These are phyloP conservation scores for Polychytrium aggregatum DNA, from an alignment of 192 early-diverging fungal species.

Conservation along the genomic window DNA sequence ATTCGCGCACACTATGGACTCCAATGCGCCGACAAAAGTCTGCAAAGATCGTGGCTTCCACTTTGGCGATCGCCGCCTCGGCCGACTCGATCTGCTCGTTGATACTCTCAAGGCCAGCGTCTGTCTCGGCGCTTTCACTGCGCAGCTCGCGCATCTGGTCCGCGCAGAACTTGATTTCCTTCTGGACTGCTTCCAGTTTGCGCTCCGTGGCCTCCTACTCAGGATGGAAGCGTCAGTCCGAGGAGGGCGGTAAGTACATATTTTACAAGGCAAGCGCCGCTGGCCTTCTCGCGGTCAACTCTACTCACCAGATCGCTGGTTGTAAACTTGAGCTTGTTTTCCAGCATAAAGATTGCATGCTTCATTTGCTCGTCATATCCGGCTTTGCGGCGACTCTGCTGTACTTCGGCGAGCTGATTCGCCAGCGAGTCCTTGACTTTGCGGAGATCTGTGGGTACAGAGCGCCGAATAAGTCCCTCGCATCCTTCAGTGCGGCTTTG, in stretches of 20 bases:
- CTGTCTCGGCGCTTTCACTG: slow-evolving; percentile 8
- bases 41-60: slow-evolving; percentile 61
- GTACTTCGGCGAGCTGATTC: slow-evolving; percentile 45
- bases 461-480: too few relatives aligned
- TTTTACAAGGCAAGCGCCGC: too few relatives aligned
- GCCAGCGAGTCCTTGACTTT: too few relatives aligned
- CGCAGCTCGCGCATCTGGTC: slow-evolving; percentile 12
- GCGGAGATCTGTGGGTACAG: too few relatives aligned
- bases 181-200: slow-evolving; percentile 28
- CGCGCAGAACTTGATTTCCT: slow-evolving; percentile 33
- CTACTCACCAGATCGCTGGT: slow-evolving; percentile 52
- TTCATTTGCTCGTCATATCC: slow-evolving; percentile 22
- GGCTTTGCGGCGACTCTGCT: slow-evolving; percentile 48
- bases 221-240: too few relatives aligned
- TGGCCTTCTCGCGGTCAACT: too few relatives aligned
- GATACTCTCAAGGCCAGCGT: slow-evolving; percentile 8
- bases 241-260: too few relatives aligned
- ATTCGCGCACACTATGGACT: slow-evolving; percentile 72
- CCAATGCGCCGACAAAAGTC: slow-evolving; percentile 66
- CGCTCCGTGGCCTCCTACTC: slow-evolving; percentile 1
- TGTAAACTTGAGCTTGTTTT: slow-evolving; percentile 31
- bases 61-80: slow-evolving; percentile 31
- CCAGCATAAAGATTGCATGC: slow-evolving; percentile 10
- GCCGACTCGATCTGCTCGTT: slow-evolving; percentile 37
- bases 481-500: too few relatives aligned